Evolutionary conservation across 2,329 filamentous ascomycete genomes (phyloP).

Genomic region (Pseudophaeomoniella oleicola): DNA sequence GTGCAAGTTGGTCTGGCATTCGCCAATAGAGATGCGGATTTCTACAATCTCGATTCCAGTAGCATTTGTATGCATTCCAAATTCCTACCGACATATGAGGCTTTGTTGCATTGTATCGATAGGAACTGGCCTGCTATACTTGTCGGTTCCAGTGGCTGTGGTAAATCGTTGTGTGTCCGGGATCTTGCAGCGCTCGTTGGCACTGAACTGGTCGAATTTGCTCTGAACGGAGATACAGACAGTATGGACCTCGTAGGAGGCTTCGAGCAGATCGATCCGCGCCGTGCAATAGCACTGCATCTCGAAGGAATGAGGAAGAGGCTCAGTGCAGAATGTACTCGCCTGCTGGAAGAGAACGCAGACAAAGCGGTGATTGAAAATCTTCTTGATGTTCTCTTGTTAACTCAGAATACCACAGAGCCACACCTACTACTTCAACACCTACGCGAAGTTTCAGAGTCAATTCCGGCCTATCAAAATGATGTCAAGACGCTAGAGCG

Average conservation of each 20-base stretch:
- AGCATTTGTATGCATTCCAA: constrained; percentile 19
- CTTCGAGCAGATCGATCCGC: constrained; percentile 83
- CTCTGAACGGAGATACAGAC: constrained; percentile 89
- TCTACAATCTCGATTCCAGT: constrained; percentile 16
- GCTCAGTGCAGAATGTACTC: constrained; percentile 24
- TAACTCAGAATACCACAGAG: not conserved
- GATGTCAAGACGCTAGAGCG: not conserved
- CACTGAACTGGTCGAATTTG: constrained; percentile 62
- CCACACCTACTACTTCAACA: not conserved
- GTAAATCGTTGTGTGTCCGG: constrained; percentile 69
- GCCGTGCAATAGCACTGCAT: constrained; percentile 53
- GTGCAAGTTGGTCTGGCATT: constrained; percentile 70
- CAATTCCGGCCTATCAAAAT: not conserved
- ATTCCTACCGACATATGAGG: constrained; percentile 60
- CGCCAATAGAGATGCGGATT: constrained; percentile 41
- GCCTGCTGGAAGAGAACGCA: not conserved
- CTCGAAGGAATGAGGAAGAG: constrained; percentile 38
- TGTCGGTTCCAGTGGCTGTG: constrained; percentile 69
- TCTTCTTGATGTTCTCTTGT: constrained; percentile 17
- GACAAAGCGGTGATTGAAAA: not conserved
- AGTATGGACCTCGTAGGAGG: constrained; percentile 95
- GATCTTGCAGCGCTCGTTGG: constrained; percentile 70
- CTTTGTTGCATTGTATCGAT: constrained; percentile 72
- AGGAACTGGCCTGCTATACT: constrained; percentile 81
- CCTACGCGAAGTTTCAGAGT: not conserved